Percentiles rank a stretch among this genome's conserved stretches.
These are phyloP conservation scores for Coleophoma eucalyptorum DNA, from an alignment of 2,329 filamentous ascomycete species.

Conservation along the genomic window DNA sequence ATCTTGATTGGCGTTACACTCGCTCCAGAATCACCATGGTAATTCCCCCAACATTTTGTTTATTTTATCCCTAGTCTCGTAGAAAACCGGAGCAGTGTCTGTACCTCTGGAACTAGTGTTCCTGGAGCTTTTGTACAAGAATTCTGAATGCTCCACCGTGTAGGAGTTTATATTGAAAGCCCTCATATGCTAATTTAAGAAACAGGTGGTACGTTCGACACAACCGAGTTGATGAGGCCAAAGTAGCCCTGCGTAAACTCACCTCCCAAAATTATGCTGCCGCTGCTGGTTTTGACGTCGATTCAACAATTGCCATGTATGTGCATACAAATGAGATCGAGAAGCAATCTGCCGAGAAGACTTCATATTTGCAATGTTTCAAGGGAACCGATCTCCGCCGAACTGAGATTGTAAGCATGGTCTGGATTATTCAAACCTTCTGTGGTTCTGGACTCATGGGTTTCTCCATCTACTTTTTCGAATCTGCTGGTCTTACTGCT, in stretches of 20 bases:
- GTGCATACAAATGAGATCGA: slow-evolving; percentile 53
- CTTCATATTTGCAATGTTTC: slow-evolving; percentile 46
- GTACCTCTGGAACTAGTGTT: no score
- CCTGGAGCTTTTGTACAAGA: no score
- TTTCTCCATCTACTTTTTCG: slow-evolving; percentile 57
- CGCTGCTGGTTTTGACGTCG: slow-evolving; percentile 12
- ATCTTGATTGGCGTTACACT: slow-evolving; percentile 39
- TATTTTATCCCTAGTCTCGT: no score
- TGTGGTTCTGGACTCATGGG: slow-evolving; percentile 58
- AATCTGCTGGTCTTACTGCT: slow-evolving; percentile 45
- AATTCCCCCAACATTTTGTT: no score
- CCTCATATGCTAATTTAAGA: no score
- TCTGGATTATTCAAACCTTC: slow-evolving; percentile 52
- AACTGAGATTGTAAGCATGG: slow-evolving; percentile 47
- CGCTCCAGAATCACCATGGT: slow-evolving; percentile 45
- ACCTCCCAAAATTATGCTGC: slow-evolving; percentile 24
- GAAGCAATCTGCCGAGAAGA: slow-evolving; percentile 35
- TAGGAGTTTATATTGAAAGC: no score
- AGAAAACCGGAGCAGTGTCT: no score
- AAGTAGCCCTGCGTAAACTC: slow-evolving; percentile 37
- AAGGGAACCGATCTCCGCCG: slow-evolving; percentile 42
- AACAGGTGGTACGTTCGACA: slow-evolving; percentile 34
- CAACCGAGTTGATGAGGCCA: slow-evolving; percentile 37
- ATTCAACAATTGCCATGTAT: slow-evolving; percentile 41
- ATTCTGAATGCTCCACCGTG: no score